Conservation (phyloP, 1,284 basidiomycete species). For the Ganoderma leucocontextum region DNA sequence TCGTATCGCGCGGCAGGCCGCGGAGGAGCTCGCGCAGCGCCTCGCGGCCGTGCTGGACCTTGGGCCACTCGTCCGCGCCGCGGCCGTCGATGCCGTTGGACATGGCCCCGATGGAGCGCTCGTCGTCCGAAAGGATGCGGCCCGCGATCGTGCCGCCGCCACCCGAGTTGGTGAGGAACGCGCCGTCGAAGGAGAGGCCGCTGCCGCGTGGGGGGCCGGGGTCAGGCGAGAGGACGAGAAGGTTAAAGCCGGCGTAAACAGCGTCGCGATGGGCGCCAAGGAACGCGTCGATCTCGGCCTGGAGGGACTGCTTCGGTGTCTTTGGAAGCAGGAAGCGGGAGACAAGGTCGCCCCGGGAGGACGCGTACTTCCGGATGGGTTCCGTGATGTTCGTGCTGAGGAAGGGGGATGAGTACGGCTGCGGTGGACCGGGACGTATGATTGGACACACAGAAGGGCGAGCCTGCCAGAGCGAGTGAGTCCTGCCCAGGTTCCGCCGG, state of each 20-base stretch:
- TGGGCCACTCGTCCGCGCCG: constrained; percentile 71
- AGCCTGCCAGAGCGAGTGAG: constrained; percentile 68
- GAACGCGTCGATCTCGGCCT: constrained; percentile 55
- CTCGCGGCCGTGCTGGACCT: constrained; percentile 66
- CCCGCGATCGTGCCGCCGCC: constrained; percentile 65
- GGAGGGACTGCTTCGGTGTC: constrained; percentile 49
- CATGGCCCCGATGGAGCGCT: constrained; percentile 62
- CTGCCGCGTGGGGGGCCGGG: constrained; percentile 20
- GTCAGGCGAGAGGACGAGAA: constrained; percentile 59
- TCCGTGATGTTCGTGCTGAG: constrained; percentile 84
- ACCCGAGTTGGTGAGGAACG: constrained; percentile 73
- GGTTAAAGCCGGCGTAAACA: constrained; percentile 79
- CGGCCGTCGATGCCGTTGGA: constrained; percentile 77
- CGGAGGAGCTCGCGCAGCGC: constrained; percentile 53
- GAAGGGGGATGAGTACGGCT: constrained; percentile 21
- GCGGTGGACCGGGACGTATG: constrained; percentile 13
- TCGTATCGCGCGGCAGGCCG: constrained; percentile 44
- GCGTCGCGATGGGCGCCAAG: constrained; percentile 50
- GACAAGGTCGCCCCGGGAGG: constrained; percentile 73
- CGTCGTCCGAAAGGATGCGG: constrained; percentile 56
- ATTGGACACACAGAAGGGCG: constrained; percentile 68
- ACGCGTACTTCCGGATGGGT: constrained; percentile 51
- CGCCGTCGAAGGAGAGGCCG: constrained; percentile 56
- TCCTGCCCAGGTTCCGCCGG: constrained; percentile 84
- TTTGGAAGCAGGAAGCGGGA: constrained; percentile 70